Percentiles rank a stretch among this genome's conserved stretches.
Conservation (phyloP, 495 filamentous ascomycete genomes). For the Annulohypoxylon moriforme region DNA sequence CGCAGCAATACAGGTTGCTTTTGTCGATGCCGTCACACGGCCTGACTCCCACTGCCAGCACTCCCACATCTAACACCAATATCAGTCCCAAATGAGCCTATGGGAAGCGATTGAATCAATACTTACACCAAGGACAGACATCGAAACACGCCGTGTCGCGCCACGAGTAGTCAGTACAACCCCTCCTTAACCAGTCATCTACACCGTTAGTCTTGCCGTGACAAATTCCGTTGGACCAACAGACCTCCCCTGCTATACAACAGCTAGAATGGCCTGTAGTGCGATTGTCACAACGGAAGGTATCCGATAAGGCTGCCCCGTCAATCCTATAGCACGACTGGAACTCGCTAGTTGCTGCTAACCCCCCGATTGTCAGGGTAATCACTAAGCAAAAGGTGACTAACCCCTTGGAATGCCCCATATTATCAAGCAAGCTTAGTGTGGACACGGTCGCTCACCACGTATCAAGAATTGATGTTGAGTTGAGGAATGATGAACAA, state of each 20-base stretch:
- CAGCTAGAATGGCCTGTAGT: conserved; percentile 29
- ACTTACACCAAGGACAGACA: conserved; percentile 25
- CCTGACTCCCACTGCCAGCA: not conserved
- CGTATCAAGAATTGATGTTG: not conserved
- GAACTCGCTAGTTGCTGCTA: conserved; percentile 5
- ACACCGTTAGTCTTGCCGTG: not conserved
- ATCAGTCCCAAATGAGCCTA: not conserved
- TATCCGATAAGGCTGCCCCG: not conserved
- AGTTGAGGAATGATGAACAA: not conserved
- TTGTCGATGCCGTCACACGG: conserved; percentile 26
- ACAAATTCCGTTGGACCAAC: conserved; percentile 34
- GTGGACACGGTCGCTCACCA: not conserved
- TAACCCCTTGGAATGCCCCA: not conserved
- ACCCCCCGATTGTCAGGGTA: not conserved
- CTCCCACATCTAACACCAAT: not conserved
- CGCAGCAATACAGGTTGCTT: conserved; percentile 30
- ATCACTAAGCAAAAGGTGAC: not conserved
- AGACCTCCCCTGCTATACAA: conserved; percentile 10
- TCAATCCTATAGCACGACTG: conserved; percentile 26
- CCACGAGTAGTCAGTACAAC: conserved; percentile 29
- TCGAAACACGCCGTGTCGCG: conserved; percentile 18
- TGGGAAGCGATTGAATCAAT: not conserved
- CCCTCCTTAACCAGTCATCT: conserved; percentile 17
- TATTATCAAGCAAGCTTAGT: not conserved
- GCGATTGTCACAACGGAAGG: conserved; percentile 19